phyloP scores from a whole-genome alignment of 2,329 filamentous ascomycete species.

The Cercospora zeina region DNA sequence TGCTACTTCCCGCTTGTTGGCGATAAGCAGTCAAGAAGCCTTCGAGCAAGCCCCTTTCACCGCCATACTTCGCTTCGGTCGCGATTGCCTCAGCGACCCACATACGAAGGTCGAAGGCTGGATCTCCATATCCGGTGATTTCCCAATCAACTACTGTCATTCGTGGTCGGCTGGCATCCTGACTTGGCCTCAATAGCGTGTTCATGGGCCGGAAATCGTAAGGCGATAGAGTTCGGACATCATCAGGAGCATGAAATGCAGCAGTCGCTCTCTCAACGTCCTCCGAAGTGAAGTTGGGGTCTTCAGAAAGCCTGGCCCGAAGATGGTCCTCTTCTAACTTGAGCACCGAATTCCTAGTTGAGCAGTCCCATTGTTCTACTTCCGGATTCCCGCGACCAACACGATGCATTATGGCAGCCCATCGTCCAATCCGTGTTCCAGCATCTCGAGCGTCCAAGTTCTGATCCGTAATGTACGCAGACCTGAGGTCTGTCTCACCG shows the following conservation, averaged over 20 bases:
- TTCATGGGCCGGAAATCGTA: conserved; percentile 8
- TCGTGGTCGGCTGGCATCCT: neutral
- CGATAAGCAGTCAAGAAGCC: conserved; percentile 5
- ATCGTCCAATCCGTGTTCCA: conserved; percentile 1
- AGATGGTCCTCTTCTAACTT: conserved; percentile 2
- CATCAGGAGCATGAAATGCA: neutral
- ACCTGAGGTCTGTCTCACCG: conserved; percentile 12
- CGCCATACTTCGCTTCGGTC: conserved; percentile 14
- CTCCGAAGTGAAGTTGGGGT: neutral
- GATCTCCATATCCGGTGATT: conserved; percentile 7
- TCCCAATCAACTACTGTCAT: conserved; percentile 21
- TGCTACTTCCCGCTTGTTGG: neutral
- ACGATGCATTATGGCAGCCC: conserved; percentile 2
- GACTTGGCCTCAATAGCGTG: neutral
- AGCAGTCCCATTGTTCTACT: neutral
- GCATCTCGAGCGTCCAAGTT: conserved; percentile 13
- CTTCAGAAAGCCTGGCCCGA: neutral
- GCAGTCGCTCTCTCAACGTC: neutral
- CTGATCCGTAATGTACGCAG: conserved; percentile 4
- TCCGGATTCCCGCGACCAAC: neutral
- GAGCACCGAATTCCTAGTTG: neutral
- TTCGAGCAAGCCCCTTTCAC: neutral
- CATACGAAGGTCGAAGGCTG: conserved; percentile 17
- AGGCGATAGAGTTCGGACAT: neutral
- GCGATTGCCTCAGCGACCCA: conserved; percentile 19